phyloP scores from a whole-genome alignment of 495 filamentous ascomycete genomes.

The Penicillium daleae region DNA sequence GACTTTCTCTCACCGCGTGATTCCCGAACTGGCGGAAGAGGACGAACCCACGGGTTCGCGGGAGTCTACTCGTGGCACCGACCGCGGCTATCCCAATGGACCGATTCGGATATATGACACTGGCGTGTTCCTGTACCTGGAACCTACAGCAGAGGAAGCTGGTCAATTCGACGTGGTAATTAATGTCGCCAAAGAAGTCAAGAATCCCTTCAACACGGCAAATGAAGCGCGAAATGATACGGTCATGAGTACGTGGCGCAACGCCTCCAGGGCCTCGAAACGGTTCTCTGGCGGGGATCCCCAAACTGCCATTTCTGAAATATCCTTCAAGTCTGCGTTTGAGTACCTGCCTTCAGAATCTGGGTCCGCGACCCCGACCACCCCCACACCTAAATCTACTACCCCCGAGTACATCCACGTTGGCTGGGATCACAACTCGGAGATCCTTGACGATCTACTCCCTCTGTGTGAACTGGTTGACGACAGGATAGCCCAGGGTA shows the following conservation, averaged over 20 bases:
- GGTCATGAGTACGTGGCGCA: constrained; percentile 49
- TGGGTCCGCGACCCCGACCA: constrained; percentile 59
- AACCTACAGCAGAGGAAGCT: constrained; percentile 86
- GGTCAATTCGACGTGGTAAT: constrained; percentile 87
- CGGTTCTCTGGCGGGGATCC: constrained; percentile 59
- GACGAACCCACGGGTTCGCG: constrained; percentile 73
- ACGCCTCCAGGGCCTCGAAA: constrained; percentile 38
- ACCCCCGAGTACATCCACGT: constrained; percentile 94
- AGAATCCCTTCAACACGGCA: constrained; percentile 72
- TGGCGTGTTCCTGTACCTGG: constrained; percentile 90
- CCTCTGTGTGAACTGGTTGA: constrained; percentile 87
- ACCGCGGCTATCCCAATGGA: constrained; percentile 89
- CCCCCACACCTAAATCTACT: constrained; percentile 35
- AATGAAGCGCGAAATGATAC: constrained; percentile 38
- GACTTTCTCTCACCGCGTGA: constrained; percentile 28
- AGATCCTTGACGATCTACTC: constrained; percentile 85
- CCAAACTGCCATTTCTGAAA: constrained; percentile 69
- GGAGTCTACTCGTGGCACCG: constrained; percentile 62
- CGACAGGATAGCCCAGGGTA: constrained; percentile 72
- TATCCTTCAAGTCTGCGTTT: constrained; percentile 74
- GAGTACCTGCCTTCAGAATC: constrained; percentile 49
- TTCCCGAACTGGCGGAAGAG: constrained; percentile 67
- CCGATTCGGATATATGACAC: constrained; percentile 91
- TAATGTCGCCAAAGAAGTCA: constrained; percentile 93
- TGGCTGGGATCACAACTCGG: constrained; percentile 96